Percentiles rank a stretch among this genome's conserved stretches.
phyloP scores from a whole-genome alignment of 441 rosid genomes.

The Pelargonium hybrid region DNA sequence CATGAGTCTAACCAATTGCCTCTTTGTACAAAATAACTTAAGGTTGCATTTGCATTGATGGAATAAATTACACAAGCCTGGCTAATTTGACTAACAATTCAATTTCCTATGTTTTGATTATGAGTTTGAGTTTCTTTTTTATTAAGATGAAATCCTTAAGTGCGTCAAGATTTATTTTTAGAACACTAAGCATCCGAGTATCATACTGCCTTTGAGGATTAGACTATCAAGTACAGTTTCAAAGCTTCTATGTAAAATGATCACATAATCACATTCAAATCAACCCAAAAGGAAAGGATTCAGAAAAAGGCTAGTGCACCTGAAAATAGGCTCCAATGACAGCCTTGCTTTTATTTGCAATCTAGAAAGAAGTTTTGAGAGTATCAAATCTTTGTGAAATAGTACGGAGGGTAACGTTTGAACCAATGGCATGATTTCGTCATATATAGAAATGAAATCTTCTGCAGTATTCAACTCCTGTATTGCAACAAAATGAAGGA shows the following conservation, averaged over 20 bases:
- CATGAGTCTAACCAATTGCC: not conserved
- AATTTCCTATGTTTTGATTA: not conserved
- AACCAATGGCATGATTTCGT: conserved; percentile 59
- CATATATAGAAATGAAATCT: conserved; percentile 76
- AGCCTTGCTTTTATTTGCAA: conserved; percentile 74
- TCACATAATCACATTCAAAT: not conserved
- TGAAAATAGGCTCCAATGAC: conserved; percentile 80
- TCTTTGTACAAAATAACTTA: not conserved
- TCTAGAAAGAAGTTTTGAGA: conserved; percentile 56
- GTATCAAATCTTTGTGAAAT: conserved; percentile 58
- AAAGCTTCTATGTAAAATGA: not conserved
- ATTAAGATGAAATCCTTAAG: not conserved
- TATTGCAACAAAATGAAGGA: conserved; percentile 17
- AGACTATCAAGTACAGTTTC: not conserved
- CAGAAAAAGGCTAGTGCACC: conserved; percentile 32
- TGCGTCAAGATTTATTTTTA: not conserved
- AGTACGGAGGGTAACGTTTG: conserved; percentile 61
- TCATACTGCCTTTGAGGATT: not conserved
- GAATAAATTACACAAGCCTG: not conserved
- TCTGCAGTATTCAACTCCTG: conserved; percentile 92
- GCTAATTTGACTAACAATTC: not conserved
- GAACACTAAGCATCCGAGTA: not conserved
- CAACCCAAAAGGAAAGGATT: not conserved
- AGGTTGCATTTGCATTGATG: not conserved
- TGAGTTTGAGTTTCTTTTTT: not conserved